Conservation (phyloP, 768 basidiomycete species). For the Suillus fuscotomentosus region DNA sequence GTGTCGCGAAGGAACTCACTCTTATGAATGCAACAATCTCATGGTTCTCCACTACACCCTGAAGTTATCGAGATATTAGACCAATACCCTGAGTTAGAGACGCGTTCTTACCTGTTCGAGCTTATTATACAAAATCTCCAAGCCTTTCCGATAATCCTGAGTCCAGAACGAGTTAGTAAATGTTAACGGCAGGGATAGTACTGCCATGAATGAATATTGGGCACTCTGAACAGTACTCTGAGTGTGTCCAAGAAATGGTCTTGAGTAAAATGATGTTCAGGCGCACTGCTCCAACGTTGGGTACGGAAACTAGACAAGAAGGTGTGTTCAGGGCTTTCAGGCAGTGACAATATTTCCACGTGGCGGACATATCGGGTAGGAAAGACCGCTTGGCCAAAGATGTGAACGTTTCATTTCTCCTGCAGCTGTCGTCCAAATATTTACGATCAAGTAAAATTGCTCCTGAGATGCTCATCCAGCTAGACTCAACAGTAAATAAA, state of each 20-base stretch:
- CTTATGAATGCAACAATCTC: constrained; percentile 82
- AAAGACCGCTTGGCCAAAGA: background rate
- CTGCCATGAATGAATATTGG: constrained; percentile 58
- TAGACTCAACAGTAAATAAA: background rate
- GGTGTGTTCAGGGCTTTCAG: background rate
- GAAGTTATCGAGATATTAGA: constrained; percentile 14
- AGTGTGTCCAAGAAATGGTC: constrained; percentile 1
- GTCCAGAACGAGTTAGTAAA: constrained; percentile 97
- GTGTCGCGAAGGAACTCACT: constrained; percentile 43
- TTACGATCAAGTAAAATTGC: too few species aligned
- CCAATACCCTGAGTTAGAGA: constrained; percentile 2
- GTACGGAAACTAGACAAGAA: constrained; percentile 7
- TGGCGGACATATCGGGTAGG: constrained; percentile 3
- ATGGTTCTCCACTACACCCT: constrained; percentile 83
- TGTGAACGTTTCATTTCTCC: background rate
- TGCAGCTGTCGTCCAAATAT: background rate
- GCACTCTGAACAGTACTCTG: background rate
- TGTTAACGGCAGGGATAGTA: constrained; percentile 82
- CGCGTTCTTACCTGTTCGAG: constrained; percentile 63
- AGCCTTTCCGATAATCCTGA: constrained; percentile 81
- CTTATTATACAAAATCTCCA: constrained; percentile 74
- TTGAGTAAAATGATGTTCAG: constrained; percentile 12
- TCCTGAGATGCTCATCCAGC: background rate
- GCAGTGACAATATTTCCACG: constrained; percentile 9
- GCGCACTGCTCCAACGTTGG: constrained; percentile 2